phyloP scores from a whole-genome alignment of 1,139 yeast genomes.

The Yamadazyma dendronema region DNA sequence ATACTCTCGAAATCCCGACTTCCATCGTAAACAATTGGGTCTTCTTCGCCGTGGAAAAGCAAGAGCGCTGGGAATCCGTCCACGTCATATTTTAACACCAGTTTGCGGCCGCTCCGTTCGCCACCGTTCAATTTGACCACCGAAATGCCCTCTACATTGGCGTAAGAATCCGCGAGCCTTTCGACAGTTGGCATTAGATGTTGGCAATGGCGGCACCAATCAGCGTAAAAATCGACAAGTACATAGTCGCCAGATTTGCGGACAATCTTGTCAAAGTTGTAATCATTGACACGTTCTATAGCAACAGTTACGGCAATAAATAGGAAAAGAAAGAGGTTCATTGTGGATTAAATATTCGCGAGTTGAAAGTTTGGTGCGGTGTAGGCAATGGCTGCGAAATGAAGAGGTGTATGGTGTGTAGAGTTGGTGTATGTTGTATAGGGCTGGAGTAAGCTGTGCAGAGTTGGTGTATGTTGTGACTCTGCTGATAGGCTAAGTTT shows the following conservation, averaged over 20 bases:
- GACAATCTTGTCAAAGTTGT: slow-evolving; percentile 55
- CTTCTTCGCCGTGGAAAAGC: slow-evolving; percentile 51
- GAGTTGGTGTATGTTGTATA: no score
- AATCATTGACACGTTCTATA: slow-evolving; percentile 32
- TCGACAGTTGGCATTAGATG: slow-evolving; percentile 64
- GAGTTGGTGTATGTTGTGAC: no score
- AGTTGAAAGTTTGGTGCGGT: no score
- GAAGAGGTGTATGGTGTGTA: not conserved
- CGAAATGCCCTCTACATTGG: slow-evolving; percentile 47
- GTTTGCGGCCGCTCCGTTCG: slow-evolving; percentile 55
- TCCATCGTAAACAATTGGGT: slow-evolving; percentile 51
- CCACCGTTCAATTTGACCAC: slow-evolving; percentile 63
- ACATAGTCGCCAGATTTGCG: slow-evolving; percentile 58
- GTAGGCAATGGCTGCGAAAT: no score
- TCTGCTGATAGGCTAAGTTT: no score
- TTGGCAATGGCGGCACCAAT: slow-evolving; percentile 82
- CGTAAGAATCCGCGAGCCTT: slow-evolving; percentile 51
- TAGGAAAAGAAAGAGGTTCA: slow-evolving; percentile 4
- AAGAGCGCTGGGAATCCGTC: slow-evolving; percentile 67
- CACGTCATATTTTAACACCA: slow-evolving; percentile 54
- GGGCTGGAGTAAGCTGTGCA: no score
- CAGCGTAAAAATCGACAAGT: slow-evolving; percentile 73
- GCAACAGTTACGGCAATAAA: slow-evolving; percentile 7
- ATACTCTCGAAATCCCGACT: slow-evolving; percentile 45
- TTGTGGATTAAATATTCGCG: no score